phyloP scores from a whole-genome alignment of 2,329 filamentous ascomycete species.

The Colletotrichum orchidophilum region DNA sequence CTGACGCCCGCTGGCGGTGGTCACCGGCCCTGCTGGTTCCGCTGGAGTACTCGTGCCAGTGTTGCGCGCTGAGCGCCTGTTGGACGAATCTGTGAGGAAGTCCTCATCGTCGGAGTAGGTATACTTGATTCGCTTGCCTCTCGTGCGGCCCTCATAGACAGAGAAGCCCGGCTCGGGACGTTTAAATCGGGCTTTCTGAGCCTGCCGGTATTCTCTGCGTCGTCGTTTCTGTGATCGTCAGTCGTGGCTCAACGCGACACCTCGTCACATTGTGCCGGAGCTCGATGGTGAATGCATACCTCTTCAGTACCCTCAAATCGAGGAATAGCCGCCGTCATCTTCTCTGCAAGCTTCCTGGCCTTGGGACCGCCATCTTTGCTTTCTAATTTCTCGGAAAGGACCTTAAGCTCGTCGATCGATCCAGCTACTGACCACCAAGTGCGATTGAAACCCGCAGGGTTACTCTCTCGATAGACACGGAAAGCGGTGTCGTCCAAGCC shows the following conservation, averaged over 20 bases:
- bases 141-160: constrained; percentile 93
- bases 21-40: constrained; percentile 68
- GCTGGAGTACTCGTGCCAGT: constrained; percentile 78
- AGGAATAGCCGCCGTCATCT: constrained; percentile 82
- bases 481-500: constrained; percentile 95
- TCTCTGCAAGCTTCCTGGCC: constrained; percentile 79
- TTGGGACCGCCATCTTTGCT: constrained; percentile 82
- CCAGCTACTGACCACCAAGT: constrained; percentile 96
- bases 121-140: constrained; percentile 96
- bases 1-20: constrained; percentile 89
- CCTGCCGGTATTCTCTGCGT: constrained; percentile 88
- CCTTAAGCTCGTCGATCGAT: constrained; percentile 84
- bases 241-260: not conserved
- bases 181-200: constrained; percentile 86
- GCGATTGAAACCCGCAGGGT: constrained; percentile 76
- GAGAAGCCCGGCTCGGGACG: constrained; percentile 91
- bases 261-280: constrained; percentile 2
- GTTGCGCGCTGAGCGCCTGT: constrained; percentile 76
- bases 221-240: constrained; percentile 76
- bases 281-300: constrained; percentile 52
- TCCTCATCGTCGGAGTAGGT: constrained; percentile 90
- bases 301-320: constrained; percentile 95
- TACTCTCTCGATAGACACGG: constrained; percentile 92
- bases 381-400: constrained; percentile 79
- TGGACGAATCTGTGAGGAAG: constrained; percentile 70